Base-by-base conservation (phyloP, 768 basidiomycete species). In the Postia placenta region DNA sequence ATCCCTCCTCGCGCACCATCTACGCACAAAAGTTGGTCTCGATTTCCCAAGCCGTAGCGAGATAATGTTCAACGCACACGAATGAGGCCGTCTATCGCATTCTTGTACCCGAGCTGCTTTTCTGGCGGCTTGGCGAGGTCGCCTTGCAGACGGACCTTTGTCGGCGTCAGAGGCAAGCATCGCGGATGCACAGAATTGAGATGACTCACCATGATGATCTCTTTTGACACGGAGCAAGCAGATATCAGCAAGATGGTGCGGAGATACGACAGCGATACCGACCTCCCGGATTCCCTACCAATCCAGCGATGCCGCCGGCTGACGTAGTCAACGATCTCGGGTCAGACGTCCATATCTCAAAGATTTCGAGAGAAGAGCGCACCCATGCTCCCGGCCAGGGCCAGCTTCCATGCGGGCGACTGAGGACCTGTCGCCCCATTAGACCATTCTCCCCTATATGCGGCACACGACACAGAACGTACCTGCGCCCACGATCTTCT, bases 261-360 rank as follows among this genome's bases (percentile, higher is more conserved):
- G 14, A 33, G 7, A 15, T 36, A 27, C 42, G 30, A 20, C 6
- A 35, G 28, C 22, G 9, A 63, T 37, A 48, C 73, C 17, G 58
- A 83, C 86, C 87, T 67, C 80, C 91, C 11, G 91, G 92, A 56
- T 92, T 94, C 1, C 92, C 92, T n/a, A 93, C 74, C 11, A 92
- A 61, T 2, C 92, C 92, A 20, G 92, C 91, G 53, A 92, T 85
- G 46, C 80, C 79, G 35, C 92, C 92, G 50, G 92, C 89, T 89
- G 61, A 11, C 37, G 50, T 3, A 11, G 36, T 47, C 27, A 52
- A 39, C 51, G 53, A 48, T 53, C 46, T 35, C 33, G n/a, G 33
- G n/a, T 35, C 33, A 9, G 33, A n/a, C n/a, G n/a, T n/a, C n/a
- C n/a, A n/a, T n/a, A n/a, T n/a, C 27, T 20, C 11, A 23, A 17